phyloP scores from a whole-genome alignment of 2,329 filamentous ascomycete species.

The Penicillium sp. region DNA sequence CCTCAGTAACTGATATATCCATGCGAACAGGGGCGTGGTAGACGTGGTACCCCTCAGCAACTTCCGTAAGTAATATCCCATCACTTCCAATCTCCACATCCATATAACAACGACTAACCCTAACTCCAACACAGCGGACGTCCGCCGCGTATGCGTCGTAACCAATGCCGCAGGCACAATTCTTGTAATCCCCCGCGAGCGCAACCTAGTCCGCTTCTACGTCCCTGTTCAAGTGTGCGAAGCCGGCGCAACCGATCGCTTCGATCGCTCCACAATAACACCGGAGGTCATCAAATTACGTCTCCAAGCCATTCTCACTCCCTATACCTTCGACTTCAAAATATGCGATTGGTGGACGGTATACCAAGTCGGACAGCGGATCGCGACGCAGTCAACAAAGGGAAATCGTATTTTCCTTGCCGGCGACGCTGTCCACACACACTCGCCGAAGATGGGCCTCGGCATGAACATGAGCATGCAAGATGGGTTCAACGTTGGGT shows the following conservation, averaged over 20 bases:
- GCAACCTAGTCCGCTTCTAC: constrained; percentile 22
- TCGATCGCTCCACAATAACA: constrained; percentile 22
- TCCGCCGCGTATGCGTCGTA: constrained; percentile 53
- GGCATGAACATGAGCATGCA: constrained; percentile 46
- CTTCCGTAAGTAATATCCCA: constrained; percentile 23
- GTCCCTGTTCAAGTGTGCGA: constrained; percentile 22
- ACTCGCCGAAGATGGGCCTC: constrained; percentile 24
- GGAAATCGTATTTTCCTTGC: constrained; percentile 19
- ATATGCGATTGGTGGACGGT: constrained; percentile 24
- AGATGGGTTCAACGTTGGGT: constrained; percentile 54
- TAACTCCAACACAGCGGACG: constrained; percentile 42
- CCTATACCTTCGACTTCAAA: constrained; percentile 21
- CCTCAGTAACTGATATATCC: not conserved
- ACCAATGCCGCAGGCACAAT: constrained; percentile 52
- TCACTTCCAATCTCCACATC: not conserved
- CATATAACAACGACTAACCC: not conserved
- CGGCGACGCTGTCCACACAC: constrained; percentile 25
- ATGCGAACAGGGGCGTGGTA: constrained; percentile 40
- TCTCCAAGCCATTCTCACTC: constrained; percentile 17
- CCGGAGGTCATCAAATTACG: constrained; percentile 17
- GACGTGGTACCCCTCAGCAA: constrained; percentile 52
- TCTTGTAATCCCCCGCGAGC: constrained; percentile 29
- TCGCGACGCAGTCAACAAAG: constrained; percentile 17
- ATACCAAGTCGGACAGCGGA: constrained; percentile 24
- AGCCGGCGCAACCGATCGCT: constrained; percentile 5